Base-by-base conservation (phyloP, 2,329 filamentous ascomycete genomes). In the Zymoseptoria brevis region DNA sequence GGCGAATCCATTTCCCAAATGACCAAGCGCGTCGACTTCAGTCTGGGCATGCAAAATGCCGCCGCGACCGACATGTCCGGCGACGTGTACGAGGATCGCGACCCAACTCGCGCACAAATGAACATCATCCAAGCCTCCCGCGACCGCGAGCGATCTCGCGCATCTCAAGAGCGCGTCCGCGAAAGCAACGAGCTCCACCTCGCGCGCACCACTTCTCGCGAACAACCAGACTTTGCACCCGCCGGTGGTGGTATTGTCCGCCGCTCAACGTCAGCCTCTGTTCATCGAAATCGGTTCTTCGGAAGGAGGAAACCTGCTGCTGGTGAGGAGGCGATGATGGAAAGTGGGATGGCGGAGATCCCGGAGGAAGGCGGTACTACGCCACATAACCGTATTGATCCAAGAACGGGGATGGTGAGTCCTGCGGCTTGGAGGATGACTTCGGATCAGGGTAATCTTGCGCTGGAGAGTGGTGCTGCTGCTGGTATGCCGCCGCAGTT, bases 21-120 rank as follows among this genome's bases (percentile, higher is more conserved):
- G 76, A 77, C 77, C 41, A 84, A 83, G 57, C 83, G 85, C 26
- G 85, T 88, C 29, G 87, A 89, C 69, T 89, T 89, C 72, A 88
- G 85, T 1, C 77, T 88, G 1, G 87, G 87, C 29, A 87, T 87
- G 80, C 65, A 64, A 11, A 79, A 76, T 35, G 76, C 86, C 49
- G 79, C 79, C 3, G 77, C 81, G 1, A 78, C 77, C 30, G 84
- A 87, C 63, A 75, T 84, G 51, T 80, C 82, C 60, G 84, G 83
- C 52, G 87, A 89, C 66, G 81, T 88, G 0, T 86, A 84, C 68
- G 83, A 85, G 58, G 83, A 85, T 66, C 78, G 76, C 13, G 70
- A 75, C 22, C 70, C 72, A 55, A 64, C 74, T 59, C 74, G 77
- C 26, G 65, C 82, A 13, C 71, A 77, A 58, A 68, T 72, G n/a